phyloP scores from a whole-genome alignment of 2,329 filamentous ascomycete genomes.

The Sphaceloma murrayae region DNA sequence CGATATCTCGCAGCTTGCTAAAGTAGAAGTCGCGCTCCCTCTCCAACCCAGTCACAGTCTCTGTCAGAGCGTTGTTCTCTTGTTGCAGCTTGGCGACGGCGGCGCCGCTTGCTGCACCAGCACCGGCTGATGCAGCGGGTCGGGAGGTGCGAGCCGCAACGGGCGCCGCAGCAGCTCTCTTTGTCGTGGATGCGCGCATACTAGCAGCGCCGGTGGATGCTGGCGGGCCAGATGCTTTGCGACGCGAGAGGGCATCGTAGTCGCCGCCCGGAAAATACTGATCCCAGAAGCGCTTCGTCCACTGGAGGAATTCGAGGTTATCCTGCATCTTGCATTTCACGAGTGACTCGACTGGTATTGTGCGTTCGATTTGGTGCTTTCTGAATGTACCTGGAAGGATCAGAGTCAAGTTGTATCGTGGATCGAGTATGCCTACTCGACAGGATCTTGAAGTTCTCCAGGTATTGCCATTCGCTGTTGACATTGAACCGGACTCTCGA shows the following conservation, averaged over 20 bases:
- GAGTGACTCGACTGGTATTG: slow-evolving; percentile 76
- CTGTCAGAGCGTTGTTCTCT: slow-evolving; percentile 83
- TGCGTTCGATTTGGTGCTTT: slow-evolving; percentile 80
- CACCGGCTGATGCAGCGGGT: slow-evolving; percentile 32
- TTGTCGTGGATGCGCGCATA: slow-evolving; percentile 45
- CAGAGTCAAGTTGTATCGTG: slow-evolving; percentile 3
- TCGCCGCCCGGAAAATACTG: slow-evolving; percentile 95
- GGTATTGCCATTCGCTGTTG: slow-evolving; percentile 91
- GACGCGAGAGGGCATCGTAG: slow-evolving; percentile 78
- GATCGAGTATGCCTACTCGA: slow-evolving; percentile 57
- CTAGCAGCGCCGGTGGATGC: slow-evolving; percentile 41
- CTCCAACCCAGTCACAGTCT: slow-evolving; percentile 89
- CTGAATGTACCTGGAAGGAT: slow-evolving; percentile 63
- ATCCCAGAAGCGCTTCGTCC: slow-evolving; percentile 95
- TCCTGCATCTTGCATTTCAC: slow-evolving; percentile 99
- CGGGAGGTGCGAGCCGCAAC: slow-evolving; percentile 33
- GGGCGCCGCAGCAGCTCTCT: slow-evolving; percentile 37
- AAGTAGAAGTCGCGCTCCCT: slow-evolving; percentile 98
- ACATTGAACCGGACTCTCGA: slow-evolving; percentile 95
- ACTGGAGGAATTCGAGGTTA: slow-evolving; percentile 97
- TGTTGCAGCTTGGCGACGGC: slow-evolving; percentile 64
- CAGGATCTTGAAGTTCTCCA: slow-evolving; percentile 96
- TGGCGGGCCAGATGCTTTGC: slow-evolving; percentile 64
- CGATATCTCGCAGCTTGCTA: slow-evolving; percentile 94
- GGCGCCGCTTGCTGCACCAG: slow-evolving; percentile 40